phyloP scores from a whole-genome alignment of 1,284 basidiomycete genomes.

The Neonothopanus nambi region DNA sequence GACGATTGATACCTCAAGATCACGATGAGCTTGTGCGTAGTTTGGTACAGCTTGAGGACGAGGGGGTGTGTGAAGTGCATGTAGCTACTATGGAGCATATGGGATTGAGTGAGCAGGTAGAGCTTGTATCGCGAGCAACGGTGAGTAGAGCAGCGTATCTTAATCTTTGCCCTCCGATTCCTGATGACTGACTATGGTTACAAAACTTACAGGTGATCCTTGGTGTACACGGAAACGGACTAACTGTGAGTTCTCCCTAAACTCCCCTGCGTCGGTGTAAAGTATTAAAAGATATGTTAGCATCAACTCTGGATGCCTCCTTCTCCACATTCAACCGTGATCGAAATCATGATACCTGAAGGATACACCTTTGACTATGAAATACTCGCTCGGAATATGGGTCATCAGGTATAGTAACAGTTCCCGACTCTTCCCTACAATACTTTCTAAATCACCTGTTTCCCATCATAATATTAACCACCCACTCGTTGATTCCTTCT shows the following conservation, averaged over 20 bases:
- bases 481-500: too few species aligned
- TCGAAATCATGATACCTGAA: slow-evolving; percentile 39
- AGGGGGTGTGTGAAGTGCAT: slow-evolving; percentile 36
- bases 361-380: slow-evolving; percentile 34
- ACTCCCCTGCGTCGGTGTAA: too few species aligned
- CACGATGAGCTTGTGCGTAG: slow-evolving; percentile 32
- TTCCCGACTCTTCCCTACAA: too few species aligned
- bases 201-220: slow-evolving; percentile 32
- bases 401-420: slow-evolving; percentile 40
- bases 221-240: slow-evolving; percentile 45
- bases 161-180: too few species aligned
- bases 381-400: slow-evolving; percentile 40
- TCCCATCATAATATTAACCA: too few species aligned
- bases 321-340: slow-evolving; percentile 34
- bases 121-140: slow-evolving; percentile 33
- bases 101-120: slow-evolving; percentile 34
- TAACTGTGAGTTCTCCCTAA: slow-evolving; percentile 33
- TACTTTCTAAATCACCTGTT: too few species aligned
- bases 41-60: slow-evolving; percentile 30
- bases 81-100: slow-evolving; percentile 36
- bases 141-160: too few species aligned
- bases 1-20: slow-evolving; percentile 31
- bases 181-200: too few species aligned
- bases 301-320: slow-evolving; percentile 46
- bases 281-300: slow-evolving; percentile 22